These are phyloP conservation scores for Hypoxylon fuscum DNA, from an alignment of 495 filamentous ascomycete genomes.

Conservation along the genomic window DNA sequence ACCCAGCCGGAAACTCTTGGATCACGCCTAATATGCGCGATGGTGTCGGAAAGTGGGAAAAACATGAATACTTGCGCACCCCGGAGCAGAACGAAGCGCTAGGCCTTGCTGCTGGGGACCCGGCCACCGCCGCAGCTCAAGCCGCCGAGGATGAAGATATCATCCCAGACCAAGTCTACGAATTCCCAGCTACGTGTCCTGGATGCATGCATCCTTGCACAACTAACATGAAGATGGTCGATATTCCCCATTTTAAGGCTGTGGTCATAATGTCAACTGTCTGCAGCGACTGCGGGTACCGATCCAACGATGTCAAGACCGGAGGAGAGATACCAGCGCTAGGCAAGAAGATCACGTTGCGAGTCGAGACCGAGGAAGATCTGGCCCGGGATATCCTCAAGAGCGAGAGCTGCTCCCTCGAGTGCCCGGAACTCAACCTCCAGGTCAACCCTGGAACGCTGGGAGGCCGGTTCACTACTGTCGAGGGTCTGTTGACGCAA, in stretches of 20 bases:
- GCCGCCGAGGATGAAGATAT: constrained; percentile 75
- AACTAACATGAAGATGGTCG: constrained; percentile 94
- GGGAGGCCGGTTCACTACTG: constrained; percentile 95
- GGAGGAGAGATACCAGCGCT: constrained; percentile 90
- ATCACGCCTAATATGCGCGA: constrained; percentile 86
- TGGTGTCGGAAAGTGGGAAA: constrained; percentile 79
- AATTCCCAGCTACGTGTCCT: constrained; percentile 88
- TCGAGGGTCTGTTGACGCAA: constrained; percentile 94
- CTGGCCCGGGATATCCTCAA: constrained; percentile 94
- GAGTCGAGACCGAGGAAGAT: constrained; percentile 77
- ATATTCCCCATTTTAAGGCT: constrained; percentile 96
- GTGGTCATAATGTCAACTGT: constrained; percentile 90
- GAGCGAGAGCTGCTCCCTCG: constrained; percentile 86
- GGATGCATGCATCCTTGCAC: constrained; percentile 83
- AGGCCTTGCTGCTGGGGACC: constrained; percentile 63
- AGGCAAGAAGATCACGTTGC: constrained; percentile 82
- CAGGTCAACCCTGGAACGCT: constrained; percentile 89
- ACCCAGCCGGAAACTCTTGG: constrained; percentile 96
- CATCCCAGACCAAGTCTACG: constrained; percentile 86
- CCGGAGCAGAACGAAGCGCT: constrained; percentile 85
- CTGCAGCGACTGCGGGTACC: constrained; percentile 92
- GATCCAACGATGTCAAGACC: constrained; percentile 94
- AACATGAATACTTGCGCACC: constrained; percentile 81
- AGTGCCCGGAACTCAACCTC: constrained; percentile 85
- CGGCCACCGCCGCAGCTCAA: constrained; percentile 31